Evolutionary conservation across 2,329 filamentous ascomycete species (phyloP).

Genomic region (Sclerotiophoma versabilis): DNA sequence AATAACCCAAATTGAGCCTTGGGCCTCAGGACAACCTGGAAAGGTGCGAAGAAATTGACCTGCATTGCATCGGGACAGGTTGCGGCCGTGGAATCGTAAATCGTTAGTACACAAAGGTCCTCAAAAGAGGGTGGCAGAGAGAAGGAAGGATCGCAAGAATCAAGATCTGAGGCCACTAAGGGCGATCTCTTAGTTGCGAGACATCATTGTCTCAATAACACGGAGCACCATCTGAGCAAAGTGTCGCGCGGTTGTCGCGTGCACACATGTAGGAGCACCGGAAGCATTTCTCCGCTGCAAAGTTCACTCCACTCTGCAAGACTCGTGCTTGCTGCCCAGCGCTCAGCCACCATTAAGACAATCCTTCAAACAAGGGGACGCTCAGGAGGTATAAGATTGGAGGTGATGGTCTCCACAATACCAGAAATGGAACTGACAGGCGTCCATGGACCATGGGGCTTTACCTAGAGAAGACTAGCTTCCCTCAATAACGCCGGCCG

Average conservation of each 20-base stretch:
- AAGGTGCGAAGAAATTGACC: conserved; percentile 24
- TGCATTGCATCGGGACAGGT: conserved; percentile 18
- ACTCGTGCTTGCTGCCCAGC: conserved; percentile 1
- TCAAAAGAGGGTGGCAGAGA: neutral
- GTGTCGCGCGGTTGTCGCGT: conserved; percentile 14
- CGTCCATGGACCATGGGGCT: neutral
- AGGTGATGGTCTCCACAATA: conserved; percentile 18
- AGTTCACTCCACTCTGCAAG: neutral
- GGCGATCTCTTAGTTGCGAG: conserved; percentile 4
- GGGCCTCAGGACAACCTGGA: conserved; percentile 21
- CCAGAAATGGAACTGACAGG: conserved; percentile 8
- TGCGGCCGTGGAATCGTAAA: conserved; percentile 16
- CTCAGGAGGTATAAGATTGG: conserved; percentile 7
- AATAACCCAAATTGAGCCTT: conserved; percentile 25
- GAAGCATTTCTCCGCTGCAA: conserved; percentile 1
- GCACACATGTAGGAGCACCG: conserved; percentile 5
- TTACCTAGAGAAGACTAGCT: neutral
- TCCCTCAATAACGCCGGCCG: neutral
- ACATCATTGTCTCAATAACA: conserved; percentile 11
- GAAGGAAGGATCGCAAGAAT: neutral
- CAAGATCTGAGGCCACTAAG: conserved; percentile 3
- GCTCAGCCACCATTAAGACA: conserved; percentile 2
- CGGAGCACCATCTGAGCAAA: conserved; percentile 6
- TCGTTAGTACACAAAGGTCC: conserved; percentile 6
- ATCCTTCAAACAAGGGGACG: conserved; percentile 1